These are phyloP conservation scores for Curvularia sp. DNA, from an alignment of 2,329 filamentous ascomycete species.

Conservation along the genomic window DNA sequence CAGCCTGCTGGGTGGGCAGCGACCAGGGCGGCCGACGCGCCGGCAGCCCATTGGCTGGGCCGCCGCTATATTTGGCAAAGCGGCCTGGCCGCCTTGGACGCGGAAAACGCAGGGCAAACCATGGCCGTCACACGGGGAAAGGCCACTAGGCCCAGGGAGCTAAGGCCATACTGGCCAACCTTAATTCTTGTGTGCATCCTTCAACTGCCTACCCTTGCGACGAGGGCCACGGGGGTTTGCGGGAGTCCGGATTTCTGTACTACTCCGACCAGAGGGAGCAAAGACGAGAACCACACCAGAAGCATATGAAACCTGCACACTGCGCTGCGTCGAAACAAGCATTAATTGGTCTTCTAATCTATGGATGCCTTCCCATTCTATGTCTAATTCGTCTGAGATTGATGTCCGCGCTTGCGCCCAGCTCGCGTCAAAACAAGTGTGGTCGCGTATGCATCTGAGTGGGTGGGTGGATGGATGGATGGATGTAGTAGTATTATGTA, in stretches of 20 bases:
- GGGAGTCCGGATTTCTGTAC: background rate
- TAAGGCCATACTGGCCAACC: constrained; percentile 4
- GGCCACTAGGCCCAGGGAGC: constrained; percentile 4
- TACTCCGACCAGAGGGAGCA: background rate
- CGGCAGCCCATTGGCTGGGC: constrained; percentile 7
- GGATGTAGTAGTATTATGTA: too few species aligned
- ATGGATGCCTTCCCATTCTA: background rate
- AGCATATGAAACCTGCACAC: background rate
- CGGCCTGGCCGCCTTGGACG: constrained; percentile 12
- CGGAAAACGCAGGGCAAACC: constrained; percentile 14
- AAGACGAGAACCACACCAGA: background rate
- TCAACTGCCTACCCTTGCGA: background rate
- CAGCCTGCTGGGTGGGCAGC: constrained; percentile 9
- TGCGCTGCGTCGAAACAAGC: background rate
- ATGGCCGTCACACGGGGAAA: constrained; percentile 15
- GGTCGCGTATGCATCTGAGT: background rate
- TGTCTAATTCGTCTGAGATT: constrained; percentile 5
- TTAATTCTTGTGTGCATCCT: constrained; percentile 15
- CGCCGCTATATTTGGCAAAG: constrained; percentile 14
- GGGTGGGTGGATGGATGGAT: too few species aligned
- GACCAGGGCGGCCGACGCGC: constrained; percentile 7
- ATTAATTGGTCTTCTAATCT: constrained; percentile 1
- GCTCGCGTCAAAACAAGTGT: constrained; percentile 5
- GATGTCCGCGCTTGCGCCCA: constrained; percentile 5
- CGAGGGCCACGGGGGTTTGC: background rate